Base-by-base conservation (phyloP, 176 grass and related monocot genomes). In the Juncus inflexus region DNA sequence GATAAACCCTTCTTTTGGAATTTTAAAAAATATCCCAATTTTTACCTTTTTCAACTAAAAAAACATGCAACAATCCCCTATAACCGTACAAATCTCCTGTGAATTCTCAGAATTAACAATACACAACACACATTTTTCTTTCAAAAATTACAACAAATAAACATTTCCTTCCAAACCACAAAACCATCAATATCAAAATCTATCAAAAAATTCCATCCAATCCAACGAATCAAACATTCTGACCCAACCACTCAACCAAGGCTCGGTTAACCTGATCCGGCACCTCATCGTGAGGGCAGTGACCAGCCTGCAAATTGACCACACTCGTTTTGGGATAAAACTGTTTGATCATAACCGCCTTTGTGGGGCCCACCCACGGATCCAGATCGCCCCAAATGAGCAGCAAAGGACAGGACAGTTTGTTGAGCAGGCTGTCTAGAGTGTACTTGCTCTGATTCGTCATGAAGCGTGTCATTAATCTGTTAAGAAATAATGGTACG, bases 241-340 rank as follows among this genome's bases (percentile, higher is more conserved):
- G 54, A 40, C 65, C 71, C 56, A 97, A 73, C 94, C 94, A 97
- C 42, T 86, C 72, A 11, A 97, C 66, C 67, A 97, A 67, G 71
- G 92, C 92, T 37, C 11, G 58, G 72, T 97, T 91, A 19, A 79
- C 67, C 37, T 83, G 85, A 74, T 91, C 92, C 4, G 92, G 92
- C 73, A 86, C 87, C 72, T 97, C 92, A 71, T 97, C 92, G 39
- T 97, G 92, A 9, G 92, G 87, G 54, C 92, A 97, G 72, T 97
- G 92, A 0, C 85, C 92, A 3, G 92, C 92, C 73, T 91, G 87
- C 15, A 97, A 75, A 77, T 82, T 85, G 58, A 97, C 85, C 65
- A 89, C 67, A 35, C 74, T 64, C 12, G 84, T 89, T 42, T 91
- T 76, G 0, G 83, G 54, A 75, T 97, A 97, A 82, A 91, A 89